These are phyloP conservation scores for Sarcocystis neurona DNA, from an alignment of 169 alveolate species.

Conservation along the genomic window DNA sequence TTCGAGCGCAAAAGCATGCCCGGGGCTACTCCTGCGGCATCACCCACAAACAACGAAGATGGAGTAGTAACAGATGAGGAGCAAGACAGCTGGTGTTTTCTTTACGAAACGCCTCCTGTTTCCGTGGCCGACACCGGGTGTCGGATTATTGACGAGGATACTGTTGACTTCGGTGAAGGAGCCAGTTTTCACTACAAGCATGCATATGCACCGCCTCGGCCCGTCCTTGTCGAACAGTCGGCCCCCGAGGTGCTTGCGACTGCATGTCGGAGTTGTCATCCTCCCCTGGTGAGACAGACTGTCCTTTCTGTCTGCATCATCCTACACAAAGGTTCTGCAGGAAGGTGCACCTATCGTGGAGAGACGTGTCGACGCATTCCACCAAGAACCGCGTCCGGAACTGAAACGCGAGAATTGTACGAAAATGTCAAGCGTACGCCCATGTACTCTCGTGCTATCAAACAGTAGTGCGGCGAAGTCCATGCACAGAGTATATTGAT, in stretches of 20 bases:
- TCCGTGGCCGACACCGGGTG: neutral
- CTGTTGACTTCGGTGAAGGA: neutral
- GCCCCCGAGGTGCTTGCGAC: neutral
- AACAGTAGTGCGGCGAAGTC: too few relatives aligned
- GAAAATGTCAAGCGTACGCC: too few relatives aligned
- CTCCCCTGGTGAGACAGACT: constrained; percentile 24
- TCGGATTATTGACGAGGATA: neutral
- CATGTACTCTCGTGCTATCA: too few relatives aligned
- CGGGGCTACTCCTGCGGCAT: constrained; percentile 18
- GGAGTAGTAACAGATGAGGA: neutral
- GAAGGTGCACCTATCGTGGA: too few relatives aligned
- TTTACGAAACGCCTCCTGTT: constrained; percentile 25
- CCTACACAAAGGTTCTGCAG: too few relatives aligned
- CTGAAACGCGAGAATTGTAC: too few relatives aligned
- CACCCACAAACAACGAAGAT: neutral
- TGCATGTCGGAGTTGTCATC: neutral
- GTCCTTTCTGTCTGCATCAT: too few relatives aligned
- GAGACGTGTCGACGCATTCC: too few relatives aligned
- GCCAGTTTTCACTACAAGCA: constrained; percentile 23
- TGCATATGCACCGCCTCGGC: neutral
- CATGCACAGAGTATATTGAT: too few relatives aligned
- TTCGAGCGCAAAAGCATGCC: constrained; percentile 10
- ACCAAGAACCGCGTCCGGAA: too few relatives aligned
- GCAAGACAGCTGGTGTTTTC: constrained; percentile 11
- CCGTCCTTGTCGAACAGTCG: neutral